Evolutionary conservation across 2,329 filamentous ascomycete species (phyloP).

Genomic region (Metarhizium robertsii): DNA sequence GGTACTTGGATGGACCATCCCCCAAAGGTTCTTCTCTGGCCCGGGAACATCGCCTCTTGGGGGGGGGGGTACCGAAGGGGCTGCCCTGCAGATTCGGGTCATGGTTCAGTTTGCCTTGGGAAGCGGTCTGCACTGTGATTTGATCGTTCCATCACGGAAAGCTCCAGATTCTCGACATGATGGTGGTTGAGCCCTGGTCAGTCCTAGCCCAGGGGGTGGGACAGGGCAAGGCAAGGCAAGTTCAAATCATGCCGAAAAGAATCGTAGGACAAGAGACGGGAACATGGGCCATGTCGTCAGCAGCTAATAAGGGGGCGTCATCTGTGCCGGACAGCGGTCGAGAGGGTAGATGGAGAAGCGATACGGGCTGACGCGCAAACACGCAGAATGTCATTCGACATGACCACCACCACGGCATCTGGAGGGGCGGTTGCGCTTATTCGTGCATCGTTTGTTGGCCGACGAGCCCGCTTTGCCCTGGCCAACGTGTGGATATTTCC

Average conservation of each 20-base stretch:
- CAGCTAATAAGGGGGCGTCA: not conserved
- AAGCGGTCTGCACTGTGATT: no score
- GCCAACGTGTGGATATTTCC: not conserved
- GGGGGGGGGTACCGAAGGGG: not conserved
- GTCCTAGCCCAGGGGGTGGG: no score
- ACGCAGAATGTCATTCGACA: not conserved
- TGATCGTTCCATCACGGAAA: no score
- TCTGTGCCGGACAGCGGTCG: not conserved
- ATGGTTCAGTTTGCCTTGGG: no score
- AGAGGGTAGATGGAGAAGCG: not conserved
- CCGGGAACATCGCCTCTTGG: not conserved
- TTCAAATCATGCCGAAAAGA: not conserved
- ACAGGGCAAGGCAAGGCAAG: no score
- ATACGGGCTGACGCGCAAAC: not conserved
- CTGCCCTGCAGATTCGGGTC: not conserved
- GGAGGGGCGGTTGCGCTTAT: slow-evolving; percentile 3
- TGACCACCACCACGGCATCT: not conserved
- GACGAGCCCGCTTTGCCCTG: not conserved
- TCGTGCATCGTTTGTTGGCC: not conserved
- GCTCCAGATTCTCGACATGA: no score
- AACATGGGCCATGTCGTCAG: not conserved
- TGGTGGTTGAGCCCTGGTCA: no score
- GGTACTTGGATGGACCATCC: not conserved
- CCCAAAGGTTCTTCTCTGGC: not conserved
- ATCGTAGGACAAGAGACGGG: not conserved